Conservation (phyloP, 169 alveolate species). For the Cryptosporidium ubiquitum region DNA sequence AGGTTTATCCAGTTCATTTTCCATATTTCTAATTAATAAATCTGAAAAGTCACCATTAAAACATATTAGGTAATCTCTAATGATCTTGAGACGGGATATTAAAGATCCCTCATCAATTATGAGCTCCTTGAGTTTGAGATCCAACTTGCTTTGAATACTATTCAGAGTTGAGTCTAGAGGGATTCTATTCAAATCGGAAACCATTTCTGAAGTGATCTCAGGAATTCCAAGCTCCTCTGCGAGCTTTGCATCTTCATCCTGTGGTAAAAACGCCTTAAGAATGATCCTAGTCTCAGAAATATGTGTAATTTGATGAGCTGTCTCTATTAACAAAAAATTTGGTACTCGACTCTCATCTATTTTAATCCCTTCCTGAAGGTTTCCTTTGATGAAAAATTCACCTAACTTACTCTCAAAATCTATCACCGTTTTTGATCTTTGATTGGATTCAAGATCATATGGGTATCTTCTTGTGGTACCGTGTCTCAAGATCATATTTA, state of each 20-base stretch:
- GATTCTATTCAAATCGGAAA: constrained; percentile 1
- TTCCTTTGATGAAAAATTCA: constrained; percentile 32
- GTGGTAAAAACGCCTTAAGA: background rate
- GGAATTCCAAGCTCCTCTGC: background rate
- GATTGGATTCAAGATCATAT: background rate
- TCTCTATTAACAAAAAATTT: background rate
- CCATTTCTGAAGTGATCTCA: constrained; percentile 25
- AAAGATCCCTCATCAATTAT: constrained; percentile 1
- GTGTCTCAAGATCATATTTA: constrained; percentile 35
- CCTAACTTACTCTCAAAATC: background rate
- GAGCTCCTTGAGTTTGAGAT: constrained; percentile 3
- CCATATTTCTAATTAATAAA: background rate
- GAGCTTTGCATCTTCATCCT: constrained; percentile 4
- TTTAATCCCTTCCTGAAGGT: background rate
- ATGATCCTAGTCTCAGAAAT: constrained; percentile 32
- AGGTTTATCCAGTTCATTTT: constrained; percentile 33
- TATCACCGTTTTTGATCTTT: background rate
- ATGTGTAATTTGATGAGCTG: constrained; percentile 27
- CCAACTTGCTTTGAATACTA: background rate
- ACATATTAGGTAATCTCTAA: constrained; percentile 11
- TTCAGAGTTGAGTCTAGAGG: background rate
- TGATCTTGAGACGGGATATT: background rate
- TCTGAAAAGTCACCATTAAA: constrained; percentile 59
- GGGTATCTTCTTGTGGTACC: background rate
- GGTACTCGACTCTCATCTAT: constrained; percentile 22